A percentile compares a stretch with the other conserved stretches of the same genome.
Conservation (phyloP, 2,329 filamentous ascomycete species). For the Fusarium anguioides region DNA sequence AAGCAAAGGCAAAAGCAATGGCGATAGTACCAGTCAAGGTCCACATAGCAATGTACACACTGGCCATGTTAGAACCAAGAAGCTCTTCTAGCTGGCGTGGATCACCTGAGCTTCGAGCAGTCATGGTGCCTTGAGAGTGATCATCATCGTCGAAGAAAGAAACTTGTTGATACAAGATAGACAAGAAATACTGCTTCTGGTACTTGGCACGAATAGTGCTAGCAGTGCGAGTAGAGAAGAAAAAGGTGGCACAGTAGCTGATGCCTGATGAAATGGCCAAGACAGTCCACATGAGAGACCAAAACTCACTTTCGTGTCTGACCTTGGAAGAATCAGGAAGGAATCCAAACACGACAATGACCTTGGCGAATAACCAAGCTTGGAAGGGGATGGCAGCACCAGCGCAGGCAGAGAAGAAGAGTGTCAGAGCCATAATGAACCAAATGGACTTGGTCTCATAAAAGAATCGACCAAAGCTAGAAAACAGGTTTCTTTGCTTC, state of each 20-base stretch:
- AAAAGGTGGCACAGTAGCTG: background rate
- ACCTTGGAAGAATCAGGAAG: background rate
- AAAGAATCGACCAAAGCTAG: slow-evolving; percentile 66
- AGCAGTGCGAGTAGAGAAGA: background rate
- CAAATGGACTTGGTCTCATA: slow-evolving; percentile 53
- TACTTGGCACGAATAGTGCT: slow-evolving; percentile 57
- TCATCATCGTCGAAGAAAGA: slow-evolving; percentile 70
- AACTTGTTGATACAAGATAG: slow-evolving; percentile 67
- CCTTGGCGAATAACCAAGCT: slow-evolving; percentile 65
- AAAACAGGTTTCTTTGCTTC: slow-evolving; percentile 23
- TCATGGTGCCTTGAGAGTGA: slow-evolving; percentile 69
- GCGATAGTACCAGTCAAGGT: slow-evolving; percentile 71
- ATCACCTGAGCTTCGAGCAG: slow-evolving; percentile 65
- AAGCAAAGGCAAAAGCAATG: slow-evolving; percentile 77
- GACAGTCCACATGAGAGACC: slow-evolving; percentile 10
- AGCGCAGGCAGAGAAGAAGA: slow-evolving; percentile 55
- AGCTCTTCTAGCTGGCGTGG: slow-evolving; percentile 70
- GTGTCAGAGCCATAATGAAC: background rate
- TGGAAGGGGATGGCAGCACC: slow-evolving; percentile 61
- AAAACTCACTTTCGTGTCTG: background rate
- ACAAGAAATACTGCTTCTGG: slow-evolving; percentile 69
- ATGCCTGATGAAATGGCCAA: background rate
- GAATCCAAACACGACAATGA: slow-evolving; percentile 60
- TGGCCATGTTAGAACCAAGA: slow-evolving; percentile 70
- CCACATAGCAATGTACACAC: slow-evolving; percentile 71